Base-by-base conservation (phyloP, 1,139 yeast genomes). In the Diutina siamensis region DNA sequence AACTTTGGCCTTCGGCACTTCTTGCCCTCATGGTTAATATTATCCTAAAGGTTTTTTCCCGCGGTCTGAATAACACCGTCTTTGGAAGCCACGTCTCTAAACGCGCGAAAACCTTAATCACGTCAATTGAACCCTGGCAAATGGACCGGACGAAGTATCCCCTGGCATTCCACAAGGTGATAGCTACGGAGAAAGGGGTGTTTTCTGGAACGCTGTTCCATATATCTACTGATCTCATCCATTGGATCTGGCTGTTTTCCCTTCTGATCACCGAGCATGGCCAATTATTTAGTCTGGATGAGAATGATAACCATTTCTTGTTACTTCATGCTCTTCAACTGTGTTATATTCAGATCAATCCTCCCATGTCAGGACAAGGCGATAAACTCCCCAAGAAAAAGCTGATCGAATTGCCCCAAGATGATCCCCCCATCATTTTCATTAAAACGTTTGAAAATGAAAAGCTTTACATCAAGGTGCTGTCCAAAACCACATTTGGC, bases 381-480 rank as follows among this genome's bases (percentile, higher is more conserved):
- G 35, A 28, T 10, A 25, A 25, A 13, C 12, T 15, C 7, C 10
- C 3, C 19, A 25, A 25, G 31, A 22, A 25, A 17, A 38, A 38
- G 42, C 17, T 7, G 19, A 15, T 15, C 10, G 42, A 38, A 4
- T 7, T 21, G 10, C 25, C 44, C 9, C 44, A 17, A 3, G 44
- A 61, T 27, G 63, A 61, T 27, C 68, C 71, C 4, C 78, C 78
- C 1, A 70, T 67, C 21, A 57, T 78, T 9, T 71, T 66, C 52
- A 64, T 78, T 31, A 67, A 67, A 44, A 68, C 78, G 1, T 67
- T 61, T 52, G 71, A 70, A 51, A 71, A 71, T 49, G 74, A 68
- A 38, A 68, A 66, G 46, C 58, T 77, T 12, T 77, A 67, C 54
- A 60, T 80, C 45, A 69, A 66, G 47, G 64, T 76, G 7, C 57